Evolutionary conservation across 495 filamentous ascomycete species (phyloP), one percentile per base, ranked within the genome.

Genomic region (Aspergillus ellipticus): DNA sequence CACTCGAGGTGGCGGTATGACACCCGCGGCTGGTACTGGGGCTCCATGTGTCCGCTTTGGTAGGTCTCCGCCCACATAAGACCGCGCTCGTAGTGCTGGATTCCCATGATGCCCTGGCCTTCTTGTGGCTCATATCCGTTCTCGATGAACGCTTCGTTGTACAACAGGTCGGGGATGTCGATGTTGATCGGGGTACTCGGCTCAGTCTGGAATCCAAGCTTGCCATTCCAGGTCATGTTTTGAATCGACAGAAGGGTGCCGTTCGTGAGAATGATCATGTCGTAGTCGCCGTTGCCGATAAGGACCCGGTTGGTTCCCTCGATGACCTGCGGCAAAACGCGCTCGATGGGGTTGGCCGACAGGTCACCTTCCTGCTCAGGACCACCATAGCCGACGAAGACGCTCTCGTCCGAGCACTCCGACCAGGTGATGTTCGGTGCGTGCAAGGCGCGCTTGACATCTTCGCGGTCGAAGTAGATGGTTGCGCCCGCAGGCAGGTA

Each of bases 1-100:
- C 82, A 87, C 69, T 89, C 84, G 22, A 94, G 57, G 53, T 91
- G 85, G 3, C 88, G 72, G 62, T 88, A 94, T 3, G 82, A 73
- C 9, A 78, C 82, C 4, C 76, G 70, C 3, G 88, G 86, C 59
- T 85, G 82, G 59, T 82, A 88, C 65, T 85, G 75, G 2, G 88
- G 86, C 48, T 85, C 71, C 83, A 87, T 88, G 49, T 77, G 88
- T 1, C 88, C 88, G 8, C 79, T 70, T 53, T 82, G 71, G 45
- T 77, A 78, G 8, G 87, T 77, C 58, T 79, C 75, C 9, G 82
- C 79, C 64, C 77, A 92, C 53, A 89, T 91, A 39, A 92, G 73
- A 0, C 86, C 87, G 20, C 89, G 77, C 76, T 92, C 89, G 20
- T 80, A 83, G 54, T 84, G 81, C 60, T 80, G 76, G 2, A 78